Base-by-base conservation (phyloP, 805 yeast genomes). In the Candida orba region DNA sequence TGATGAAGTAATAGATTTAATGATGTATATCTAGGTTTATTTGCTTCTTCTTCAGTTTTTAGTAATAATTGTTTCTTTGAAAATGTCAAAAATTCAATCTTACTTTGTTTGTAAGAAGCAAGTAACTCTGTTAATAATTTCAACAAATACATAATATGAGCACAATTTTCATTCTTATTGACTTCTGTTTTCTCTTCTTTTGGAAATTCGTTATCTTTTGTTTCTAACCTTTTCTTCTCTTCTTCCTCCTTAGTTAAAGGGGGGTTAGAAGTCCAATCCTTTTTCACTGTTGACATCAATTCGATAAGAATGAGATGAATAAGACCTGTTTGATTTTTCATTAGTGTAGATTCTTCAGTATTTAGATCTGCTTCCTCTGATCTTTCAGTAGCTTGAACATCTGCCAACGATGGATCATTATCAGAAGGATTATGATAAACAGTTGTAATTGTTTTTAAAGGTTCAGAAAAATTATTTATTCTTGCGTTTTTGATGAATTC, bases 31-130 rank as follows among this genome's bases (percentile, higher is more conserved):
- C 91, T 71, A 3, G 95, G 95, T 54, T 81, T 86, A 14, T 71
- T 65, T 3, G 65, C 56, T 13, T 66, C 75, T 2, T 47, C 49
- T 2, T 32, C 38, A 4, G 45, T 40, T 14, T 31, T 49, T 45
- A 31, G 43, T 58, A 54, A 55, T 41, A 54, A 43, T 47, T 46
- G 59, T 58, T 80, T 79, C 67, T 80, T 82, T 2, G 91, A 79
- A 52, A 77, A 90, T 0, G 91, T 80, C 44, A 89, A 65, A 54
- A 90, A 84, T 53, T 89, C 96, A 40, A 84, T 71, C 59, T 90
- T 90, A 40, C 89, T 77, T 48, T 80, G 81, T 48, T 81, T 83
- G 58, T 89, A 90, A 2, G 96, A 84, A 2, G 81, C 76, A 8
- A 90, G 61, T 8, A 88, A 63, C 52, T 90, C 97, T 0, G 80